Conservation (phyloP, 2,329 filamentous ascomycete genomes). For the Penicillium sp. region DNA sequence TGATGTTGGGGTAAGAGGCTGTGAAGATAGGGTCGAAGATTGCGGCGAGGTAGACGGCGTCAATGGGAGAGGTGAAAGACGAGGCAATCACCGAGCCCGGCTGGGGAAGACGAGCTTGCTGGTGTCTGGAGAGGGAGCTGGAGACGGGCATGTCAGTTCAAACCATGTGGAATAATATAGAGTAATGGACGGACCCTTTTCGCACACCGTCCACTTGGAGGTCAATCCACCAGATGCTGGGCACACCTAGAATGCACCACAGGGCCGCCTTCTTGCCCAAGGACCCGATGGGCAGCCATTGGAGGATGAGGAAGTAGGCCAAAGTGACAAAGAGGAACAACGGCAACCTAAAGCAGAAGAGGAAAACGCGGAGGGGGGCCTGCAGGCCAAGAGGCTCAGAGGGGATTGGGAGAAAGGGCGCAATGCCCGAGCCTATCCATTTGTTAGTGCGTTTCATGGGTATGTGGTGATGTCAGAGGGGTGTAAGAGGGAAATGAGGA, state of each 20-base stretch:
- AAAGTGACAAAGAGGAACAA: slow-evolving; percentile 70
- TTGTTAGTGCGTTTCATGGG: slow-evolving; percentile 3
- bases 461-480: slow-evolving; percentile 12
- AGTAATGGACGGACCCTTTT: slow-evolving; percentile 69
- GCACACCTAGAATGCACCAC: slow-evolving; percentile 85
- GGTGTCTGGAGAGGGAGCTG: slow-evolving; percentile 72
- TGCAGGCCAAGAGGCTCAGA: slow-evolving; percentile 67
- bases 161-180: background rate
- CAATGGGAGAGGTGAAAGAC: slow-evolving; percentile 89
- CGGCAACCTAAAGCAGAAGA: slow-evolving; percentile 82
- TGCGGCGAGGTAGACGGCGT: slow-evolving; percentile 89
- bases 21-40: slow-evolving; percentile 98
- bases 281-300: slow-evolving; percentile 75
- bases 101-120: slow-evolving; percentile 73
- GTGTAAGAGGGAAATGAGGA: background rate
- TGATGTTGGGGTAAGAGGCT: slow-evolving; percentile 74
- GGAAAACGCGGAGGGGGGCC: slow-evolving; percentile 66
- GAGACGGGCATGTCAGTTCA: background rate
- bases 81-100: slow-evolving; percentile 82
- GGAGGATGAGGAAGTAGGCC: slow-evolving; percentile 79
- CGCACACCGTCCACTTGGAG: slow-evolving; percentile 97
- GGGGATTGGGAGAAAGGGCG: slow-evolving; percentile 86
- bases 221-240: slow-evolving; percentile 97
- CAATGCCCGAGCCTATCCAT: slow-evolving; percentile 81
- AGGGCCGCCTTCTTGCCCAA: slow-evolving; percentile 78